A percentile compares a stretch with the other conserved stretches of the same genome.
Evolutionary conservation across 768 basidiomycete genomes (phyloP).

Genomic region (Nevesoporus exiguus): DNA sequence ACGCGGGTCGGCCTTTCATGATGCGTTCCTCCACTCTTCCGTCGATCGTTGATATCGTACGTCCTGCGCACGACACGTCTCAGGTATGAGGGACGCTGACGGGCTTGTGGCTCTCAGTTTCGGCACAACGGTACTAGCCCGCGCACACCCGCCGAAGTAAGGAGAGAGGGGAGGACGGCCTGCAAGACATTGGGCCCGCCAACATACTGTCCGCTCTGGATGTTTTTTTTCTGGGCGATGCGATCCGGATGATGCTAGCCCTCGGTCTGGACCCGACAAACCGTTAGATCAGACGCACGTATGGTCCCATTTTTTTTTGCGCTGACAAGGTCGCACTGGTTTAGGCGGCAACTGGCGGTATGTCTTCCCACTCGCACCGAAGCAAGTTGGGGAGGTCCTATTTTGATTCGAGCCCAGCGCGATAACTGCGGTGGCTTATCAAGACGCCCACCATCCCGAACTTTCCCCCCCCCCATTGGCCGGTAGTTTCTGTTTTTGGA

Average conservation of each 20-base stretch:
- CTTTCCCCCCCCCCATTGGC: neutral
- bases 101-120: neutral
- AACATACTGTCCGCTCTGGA: neutral
- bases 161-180: neutral
- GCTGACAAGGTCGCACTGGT: neutral
- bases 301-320: neutral
- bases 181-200: neutral
- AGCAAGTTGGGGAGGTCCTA: neutral
- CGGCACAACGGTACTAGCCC: neutral
- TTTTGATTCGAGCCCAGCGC: neutral
- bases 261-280: neutral
- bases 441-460: too few species aligned
- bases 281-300: neutral
- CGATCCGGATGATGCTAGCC: neutral
- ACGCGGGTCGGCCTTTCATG: neutral
- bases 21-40: neutral
- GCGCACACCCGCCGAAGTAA: neutral
- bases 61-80: neutral
- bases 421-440: constrained; percentile 4
- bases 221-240: neutral
- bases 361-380: constrained; percentile 7
- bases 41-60: neutral
- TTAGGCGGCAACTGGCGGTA: neutral
- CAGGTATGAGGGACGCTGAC: neutral
- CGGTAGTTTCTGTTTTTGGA: constrained; percentile 1